Evolutionary conservation across 345 rosid species (phyloP).

Genomic region (Corchorus olitorius): DNA sequence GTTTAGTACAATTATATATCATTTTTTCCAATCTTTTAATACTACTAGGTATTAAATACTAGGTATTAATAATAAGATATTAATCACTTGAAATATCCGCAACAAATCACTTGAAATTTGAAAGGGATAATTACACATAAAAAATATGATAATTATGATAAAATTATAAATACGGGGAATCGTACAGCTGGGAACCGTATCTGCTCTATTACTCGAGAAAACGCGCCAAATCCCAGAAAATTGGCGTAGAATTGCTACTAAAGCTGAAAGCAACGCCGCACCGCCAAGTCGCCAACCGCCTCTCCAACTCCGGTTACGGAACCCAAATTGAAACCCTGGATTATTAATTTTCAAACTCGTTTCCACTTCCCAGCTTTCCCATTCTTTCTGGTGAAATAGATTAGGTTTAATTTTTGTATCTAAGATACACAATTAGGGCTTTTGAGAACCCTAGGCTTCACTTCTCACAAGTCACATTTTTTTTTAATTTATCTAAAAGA

Average conservation of each 20-base stretch:
- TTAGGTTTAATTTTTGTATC: slow-evolving; percentile 3
- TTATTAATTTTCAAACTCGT: neutral
- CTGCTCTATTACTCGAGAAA: slow-evolving; percentile 9
- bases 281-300: neutral
- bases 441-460: neutral
- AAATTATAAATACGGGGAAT: neutral
- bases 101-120: too few relatives aligned
- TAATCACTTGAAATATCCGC: too few relatives aligned
- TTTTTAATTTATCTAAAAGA: neutral
- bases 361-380: neutral
- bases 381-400: neutral
- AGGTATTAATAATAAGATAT: too few relatives aligned
- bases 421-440: slow-evolving; percentile 10
- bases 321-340: slow-evolving; percentile 12
- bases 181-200: slow-evolving; percentile 1
- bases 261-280: slow-evolving; percentile 14
- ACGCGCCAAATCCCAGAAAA: slow-evolving; percentile 27
- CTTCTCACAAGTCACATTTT: neutral
- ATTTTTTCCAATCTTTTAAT: too few relatives aligned
- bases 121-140: too few relatives aligned
- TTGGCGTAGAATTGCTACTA: neutral
- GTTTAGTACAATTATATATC: too few relatives aligned
- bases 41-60: too few relatives aligned
- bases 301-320: neutral
- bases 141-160: too few relatives aligned